Conservation (phyloP, 2,329 filamentous ascomycete species). For the Onygenales sp. region DNA sequence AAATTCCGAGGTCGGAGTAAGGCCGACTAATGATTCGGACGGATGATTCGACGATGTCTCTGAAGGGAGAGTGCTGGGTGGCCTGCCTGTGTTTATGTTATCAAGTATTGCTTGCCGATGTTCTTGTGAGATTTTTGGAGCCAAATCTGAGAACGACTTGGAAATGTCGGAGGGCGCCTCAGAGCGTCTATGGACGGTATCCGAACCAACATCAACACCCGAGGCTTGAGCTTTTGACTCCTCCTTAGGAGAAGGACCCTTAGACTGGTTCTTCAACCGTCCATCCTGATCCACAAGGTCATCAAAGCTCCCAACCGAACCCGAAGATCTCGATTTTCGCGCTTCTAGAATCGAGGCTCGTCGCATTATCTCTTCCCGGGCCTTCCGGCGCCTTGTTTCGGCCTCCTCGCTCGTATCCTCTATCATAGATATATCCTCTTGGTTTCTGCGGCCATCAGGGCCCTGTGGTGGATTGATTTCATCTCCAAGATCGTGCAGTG, state of each 20-base stretch:
- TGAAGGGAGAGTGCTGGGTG: constrained; percentile 22
- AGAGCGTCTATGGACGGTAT: constrained; percentile 17
- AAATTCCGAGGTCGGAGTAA: constrained; percentile 37
- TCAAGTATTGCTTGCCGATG: constrained; percentile 11
- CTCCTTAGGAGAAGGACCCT: background rate
- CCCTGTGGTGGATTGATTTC: constrained; percentile 43
- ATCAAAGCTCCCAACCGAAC: constrained; percentile 30
- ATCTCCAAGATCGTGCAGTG: constrained; percentile 50
- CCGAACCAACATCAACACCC: constrained; percentile 24
- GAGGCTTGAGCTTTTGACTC: constrained; percentile 24
- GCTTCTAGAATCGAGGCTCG: constrained; percentile 32
- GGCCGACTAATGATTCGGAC: constrained; percentile 33
- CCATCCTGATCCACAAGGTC: constrained; percentile 36
- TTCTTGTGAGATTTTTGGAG: constrained; percentile 6
- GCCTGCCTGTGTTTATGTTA: constrained; percentile 13
- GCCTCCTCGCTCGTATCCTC: constrained; percentile 36
- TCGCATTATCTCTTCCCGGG: constrained; percentile 36
- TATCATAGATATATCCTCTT: constrained; percentile 38
- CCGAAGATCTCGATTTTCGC: constrained; percentile 18
- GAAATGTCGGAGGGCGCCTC: constrained; percentile 7
- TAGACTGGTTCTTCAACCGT: constrained; percentile 15
- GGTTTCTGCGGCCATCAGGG: constrained; percentile 13
- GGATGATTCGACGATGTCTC: constrained; percentile 28
- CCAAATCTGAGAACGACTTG: constrained; percentile 13
- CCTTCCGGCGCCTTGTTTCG: constrained; percentile 34